Evolutionary conservation across 305 asterid species (phyloP).

Genomic region (Rubia peregrina): DNA sequence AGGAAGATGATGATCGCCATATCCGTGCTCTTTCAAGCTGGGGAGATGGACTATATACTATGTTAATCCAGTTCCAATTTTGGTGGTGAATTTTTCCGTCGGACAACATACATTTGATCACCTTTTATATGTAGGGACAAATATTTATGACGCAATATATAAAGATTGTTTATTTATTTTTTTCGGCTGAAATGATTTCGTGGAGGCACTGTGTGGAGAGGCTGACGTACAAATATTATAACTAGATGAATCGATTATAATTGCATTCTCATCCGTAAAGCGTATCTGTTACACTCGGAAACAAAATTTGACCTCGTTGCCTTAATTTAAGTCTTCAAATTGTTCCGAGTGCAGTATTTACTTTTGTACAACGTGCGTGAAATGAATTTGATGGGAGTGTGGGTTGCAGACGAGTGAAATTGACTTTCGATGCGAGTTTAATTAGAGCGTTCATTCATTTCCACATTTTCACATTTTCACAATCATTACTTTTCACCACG

Average conservation of each 20-base stretch:
- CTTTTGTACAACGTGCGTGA: too few species aligned
- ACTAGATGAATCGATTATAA: background rate
- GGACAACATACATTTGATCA: background rate
- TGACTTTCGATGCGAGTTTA: too few species aligned
- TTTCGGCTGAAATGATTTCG: constrained; percentile 2
- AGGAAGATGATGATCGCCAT: constrained; percentile 15
- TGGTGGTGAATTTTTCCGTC: background rate
- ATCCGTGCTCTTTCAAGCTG: background rate
- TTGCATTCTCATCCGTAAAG: background rate
- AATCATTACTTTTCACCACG: too few species aligned
- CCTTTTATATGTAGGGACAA: background rate
- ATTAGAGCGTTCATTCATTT: too few species aligned
- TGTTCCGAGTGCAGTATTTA: too few species aligned
- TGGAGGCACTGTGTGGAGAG: background rate
- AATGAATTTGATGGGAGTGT: too few species aligned
- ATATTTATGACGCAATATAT: background rate
- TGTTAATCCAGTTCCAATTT: background rate
- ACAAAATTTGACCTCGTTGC: too few species aligned
- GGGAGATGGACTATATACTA: background rate
- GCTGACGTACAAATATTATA: background rate
- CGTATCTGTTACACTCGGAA: background rate
- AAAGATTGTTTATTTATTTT: background rate
- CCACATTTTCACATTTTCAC: too few species aligned
- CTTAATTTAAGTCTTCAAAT: too few species aligned
- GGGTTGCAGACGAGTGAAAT: too few species aligned